Base-by-base conservation (phyloP, 2,329 filamentous ascomycete genomes). In the Lojkania enalia region DNA sequence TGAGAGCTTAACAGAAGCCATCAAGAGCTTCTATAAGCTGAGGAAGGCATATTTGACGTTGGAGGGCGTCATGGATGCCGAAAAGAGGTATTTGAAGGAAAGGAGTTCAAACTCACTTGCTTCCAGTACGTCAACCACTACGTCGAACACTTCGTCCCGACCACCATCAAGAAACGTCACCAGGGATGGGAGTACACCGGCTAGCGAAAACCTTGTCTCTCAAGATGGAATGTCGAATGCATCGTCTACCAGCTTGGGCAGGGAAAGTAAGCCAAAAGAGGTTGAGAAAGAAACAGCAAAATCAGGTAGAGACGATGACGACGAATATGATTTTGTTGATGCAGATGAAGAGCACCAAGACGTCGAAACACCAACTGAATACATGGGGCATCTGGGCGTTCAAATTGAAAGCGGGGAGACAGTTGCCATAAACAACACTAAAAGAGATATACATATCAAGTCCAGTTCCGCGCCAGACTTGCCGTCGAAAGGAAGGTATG, bases 21-120 rank as follows among this genome's bases (percentile, higher is more conserved):
- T 97, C 67, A 90, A 86, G 70, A 90, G 90, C 4, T 97, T 97
- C 63, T 95, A 95, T 65, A 95, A 94, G 70, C 72, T 97, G 57
- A 80, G 92, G 50, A 95, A 95, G 66, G 92, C 92, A 0, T 97
- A 88, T 61, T 74, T 90, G 29, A 86, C 90, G 0, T 76, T 99
- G 3, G 87, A 96, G 60, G 79, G 78, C 7, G 88, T 99, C 43
- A 78, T 91, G 63, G 80, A 87, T 48, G 81, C 85, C 23, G 91
- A 96, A 70, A 79, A 79, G 18, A 82, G 79, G 49, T 83, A 78
- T 49, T 60, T 82, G 44, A 64, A 58, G 12, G 52, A 63, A 47
- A 65, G 55, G 50, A 73, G 67, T 48, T 57, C 56, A 20, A 69
- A 58, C 31, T 69, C 59, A 36, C 23, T 70, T 33, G 58, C 51